These are phyloP conservation scores for Boletales sp. DNA, from an alignment of 768 basidiomycete genomes.

Conservation along the genomic window DNA sequence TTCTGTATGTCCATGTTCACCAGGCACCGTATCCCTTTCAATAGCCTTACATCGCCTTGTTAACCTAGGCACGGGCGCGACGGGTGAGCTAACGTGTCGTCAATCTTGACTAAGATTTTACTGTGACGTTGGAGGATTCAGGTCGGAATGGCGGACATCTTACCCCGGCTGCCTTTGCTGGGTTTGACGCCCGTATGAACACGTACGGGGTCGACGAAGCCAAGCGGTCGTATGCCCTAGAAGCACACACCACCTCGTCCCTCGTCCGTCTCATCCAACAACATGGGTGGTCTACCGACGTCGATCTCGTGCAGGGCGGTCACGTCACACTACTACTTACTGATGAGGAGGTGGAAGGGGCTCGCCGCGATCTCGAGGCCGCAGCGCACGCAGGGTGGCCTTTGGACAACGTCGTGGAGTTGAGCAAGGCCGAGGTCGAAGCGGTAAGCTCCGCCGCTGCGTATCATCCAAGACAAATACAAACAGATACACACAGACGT, in stretches of 20 bases:
- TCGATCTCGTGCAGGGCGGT: constrained; percentile 62
- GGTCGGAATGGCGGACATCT: constrained; percentile 81
- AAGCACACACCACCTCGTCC: constrained; percentile 49
- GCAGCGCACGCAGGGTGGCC: constrained; percentile 53
- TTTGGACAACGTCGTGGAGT: constrained; percentile 42
- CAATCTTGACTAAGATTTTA: background rate
- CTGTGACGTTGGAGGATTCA: constrained; percentile 26
- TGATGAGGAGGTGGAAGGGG: constrained; percentile 37
- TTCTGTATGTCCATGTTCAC: constrained; percentile 50
- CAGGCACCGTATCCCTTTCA: too few species aligned
- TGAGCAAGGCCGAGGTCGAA: constrained; percentile 44
- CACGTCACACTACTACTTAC: constrained; percentile 50
- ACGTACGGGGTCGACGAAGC: constrained; percentile 55
- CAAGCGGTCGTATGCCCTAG: constrained; percentile 48
- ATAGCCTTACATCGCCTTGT: background rate
- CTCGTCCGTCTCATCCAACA: constrained; percentile 49
- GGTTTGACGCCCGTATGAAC: constrained; percentile 38
- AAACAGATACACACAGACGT: constrained; percentile 14
- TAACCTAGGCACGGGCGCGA: constrained; percentile 64
- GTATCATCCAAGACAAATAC: too few species aligned
- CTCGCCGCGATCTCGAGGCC: constrained; percentile 45
- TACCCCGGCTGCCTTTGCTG: constrained; percentile 46
- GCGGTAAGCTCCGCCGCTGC: constrained; percentile 34
- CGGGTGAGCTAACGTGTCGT: constrained; percentile 46
- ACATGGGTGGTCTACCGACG: constrained; percentile 40